Base-by-base conservation (phyloP, 2,329 filamentous ascomycete genomes). In the Exophiala calicioides region DNA sequence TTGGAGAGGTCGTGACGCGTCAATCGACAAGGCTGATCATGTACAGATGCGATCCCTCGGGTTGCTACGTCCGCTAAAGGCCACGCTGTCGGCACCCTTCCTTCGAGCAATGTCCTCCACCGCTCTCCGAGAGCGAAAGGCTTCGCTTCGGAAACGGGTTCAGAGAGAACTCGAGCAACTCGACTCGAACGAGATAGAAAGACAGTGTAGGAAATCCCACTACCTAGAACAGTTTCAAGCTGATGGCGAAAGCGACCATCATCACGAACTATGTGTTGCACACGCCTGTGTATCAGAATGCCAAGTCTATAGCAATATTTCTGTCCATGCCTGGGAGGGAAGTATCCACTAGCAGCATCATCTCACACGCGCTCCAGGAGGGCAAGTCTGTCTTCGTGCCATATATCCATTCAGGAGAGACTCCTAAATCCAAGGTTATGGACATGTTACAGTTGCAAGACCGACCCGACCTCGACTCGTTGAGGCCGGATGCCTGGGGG, bases 371-470 rank as follows among this genome's bases (percentile, higher is more conserved):
- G 9, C 74, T 98, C 19, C 69, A 71, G 5, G 68, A 75, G 3
- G 88, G 87, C 29, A 98, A 97, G 69, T 76, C 84, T 52, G 90
- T 98, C 47, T 97, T 89, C 66, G 84, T 98, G 36, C 93, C 93
- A 0, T 96, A 93, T 64, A 84, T 95, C 41, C 84, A 93, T 69
- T 42, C 58, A 33, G 58, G 61, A 12, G 58, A 65, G 10, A 53
- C 57, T 18, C 55, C 63, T 4, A 65, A 65, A 20, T 71, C 73
- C 45, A 87, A 87, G 12, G 78, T 93, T 43, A 98, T 98, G 93
- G 90, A 96, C 62, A 97, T 98, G 93, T 81, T 98, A 16, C 82
- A 82, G 53, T 74, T 98, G 30, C 72, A 76, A 46, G 84, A 82
- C 19, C 66, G 88, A 39, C 70, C 79, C 20, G 93, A 98, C 65